Evolutionary conservation across 208 protist genomes (phyloP).

Genomic region (Herpetomonas tarakana): DNA sequence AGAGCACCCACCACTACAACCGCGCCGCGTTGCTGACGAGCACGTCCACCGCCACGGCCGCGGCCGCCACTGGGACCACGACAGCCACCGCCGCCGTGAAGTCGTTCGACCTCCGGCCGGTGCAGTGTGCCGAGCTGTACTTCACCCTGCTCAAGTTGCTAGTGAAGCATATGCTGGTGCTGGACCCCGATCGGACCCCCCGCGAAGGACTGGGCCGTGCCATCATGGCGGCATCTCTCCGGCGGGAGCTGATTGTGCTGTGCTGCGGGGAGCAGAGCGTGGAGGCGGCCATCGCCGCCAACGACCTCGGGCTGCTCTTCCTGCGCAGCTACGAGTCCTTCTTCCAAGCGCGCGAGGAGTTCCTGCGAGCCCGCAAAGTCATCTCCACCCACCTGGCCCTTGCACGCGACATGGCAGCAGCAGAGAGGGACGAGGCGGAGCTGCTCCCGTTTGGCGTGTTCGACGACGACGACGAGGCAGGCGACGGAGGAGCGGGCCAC

Average conservation of each 20-base stretch:
- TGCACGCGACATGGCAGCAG: background rate
- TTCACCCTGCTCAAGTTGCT: slow-evolving; percentile 29
- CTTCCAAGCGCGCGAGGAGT: slow-evolving; percentile 34
- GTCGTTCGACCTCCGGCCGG: slow-evolving; percentile 24
- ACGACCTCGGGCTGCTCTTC: slow-evolving; percentile 28
- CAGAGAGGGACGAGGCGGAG: background rate
- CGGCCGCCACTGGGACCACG: no score
- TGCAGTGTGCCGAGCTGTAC: slow-evolving; percentile 46
- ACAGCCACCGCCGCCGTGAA: slow-evolving; percentile 7
- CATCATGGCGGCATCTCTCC: slow-evolving; percentile 34
- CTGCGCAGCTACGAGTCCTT: slow-evolving; percentile 26
- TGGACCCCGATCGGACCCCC: slow-evolving; percentile 27
- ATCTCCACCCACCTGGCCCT: slow-evolving; percentile 10
- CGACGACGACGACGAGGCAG: background rate
- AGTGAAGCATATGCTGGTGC: slow-evolving; percentile 36
- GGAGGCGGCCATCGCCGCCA: slow-evolving; percentile 39
- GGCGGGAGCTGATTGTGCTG: slow-evolving; percentile 32
- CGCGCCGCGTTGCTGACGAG: no score
- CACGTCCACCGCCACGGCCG: no score
- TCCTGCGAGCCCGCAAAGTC: slow-evolving; percentile 22
- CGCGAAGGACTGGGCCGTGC: slow-evolving; percentile 34
- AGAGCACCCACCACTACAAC: no score
- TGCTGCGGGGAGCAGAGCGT: slow-evolving; percentile 33
- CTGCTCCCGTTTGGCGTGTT: background rate
- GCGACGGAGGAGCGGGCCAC: no score